phyloP scores from a whole-genome alignment of 176 grass and related monocot species.

The Dactylis glomerata region DNA sequence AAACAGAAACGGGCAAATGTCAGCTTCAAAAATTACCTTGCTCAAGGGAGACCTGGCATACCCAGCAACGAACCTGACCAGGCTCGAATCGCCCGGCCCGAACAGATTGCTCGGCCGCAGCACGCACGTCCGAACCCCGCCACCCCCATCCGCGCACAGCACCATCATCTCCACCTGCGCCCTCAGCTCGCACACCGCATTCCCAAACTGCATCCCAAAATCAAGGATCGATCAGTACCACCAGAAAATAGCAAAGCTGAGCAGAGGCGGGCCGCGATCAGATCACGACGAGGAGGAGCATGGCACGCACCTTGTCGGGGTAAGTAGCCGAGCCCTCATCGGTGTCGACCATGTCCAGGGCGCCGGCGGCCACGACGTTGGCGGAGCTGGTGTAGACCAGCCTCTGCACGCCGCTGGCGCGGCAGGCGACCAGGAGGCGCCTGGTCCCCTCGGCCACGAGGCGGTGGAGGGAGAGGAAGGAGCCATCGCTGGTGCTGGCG shows the following conservation, averaged over 20 bases:
- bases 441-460: constrained; percentile 46
- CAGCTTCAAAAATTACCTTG: constrained; percentile 61
- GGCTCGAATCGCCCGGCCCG: constrained; percentile 62
- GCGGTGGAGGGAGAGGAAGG: constrained; percentile 56
- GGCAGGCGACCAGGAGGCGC: constrained; percentile 60
- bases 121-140: constrained; percentile 65
- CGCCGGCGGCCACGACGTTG: constrained; percentile 53
- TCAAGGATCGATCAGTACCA: neutral
- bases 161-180: constrained; percentile 88
- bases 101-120: constrained; percentile 83
- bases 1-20: neutral
- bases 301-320: constrained; percentile 62
- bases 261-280: neutral
- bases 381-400: constrained; percentile 70
- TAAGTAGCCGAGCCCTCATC: constrained; percentile 56
- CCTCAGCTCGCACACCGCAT: constrained; percentile 58
- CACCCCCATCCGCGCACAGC: constrained; percentile 54
- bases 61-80: constrained; percentile 52
- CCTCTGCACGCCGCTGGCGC: constrained; percentile 38
- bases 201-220: constrained; percentile 52
- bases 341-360: constrained; percentile 31
- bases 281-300: neutral
- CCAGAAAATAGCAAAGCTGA: too few relatives aligned
- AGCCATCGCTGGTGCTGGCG: constrained; percentile 6
- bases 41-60: constrained; percentile 50